Percentiles rank a stretch among this genome's conserved stretches.
phyloP scores from a whole-genome alignment of 2,329 filamentous ascomycete species.

The Sporothrix mexicana region DNA sequence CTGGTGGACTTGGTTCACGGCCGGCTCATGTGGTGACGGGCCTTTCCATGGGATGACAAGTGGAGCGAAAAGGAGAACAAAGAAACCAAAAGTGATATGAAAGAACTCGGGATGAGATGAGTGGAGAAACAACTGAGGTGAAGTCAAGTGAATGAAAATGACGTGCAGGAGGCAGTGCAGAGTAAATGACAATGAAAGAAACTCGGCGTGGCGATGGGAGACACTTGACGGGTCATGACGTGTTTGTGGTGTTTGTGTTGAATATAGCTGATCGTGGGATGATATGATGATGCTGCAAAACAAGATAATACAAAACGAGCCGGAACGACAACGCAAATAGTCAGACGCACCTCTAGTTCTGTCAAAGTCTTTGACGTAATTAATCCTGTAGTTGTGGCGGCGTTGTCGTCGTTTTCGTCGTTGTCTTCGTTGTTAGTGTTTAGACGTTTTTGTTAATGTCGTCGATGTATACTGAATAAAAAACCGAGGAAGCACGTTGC shows the following conservation, averaged over 20 bases:
- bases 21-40: slow-evolving; percentile 13
- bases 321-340: not conserved
- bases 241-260: not conserved
- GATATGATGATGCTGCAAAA: not conserved
- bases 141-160: not conserved
- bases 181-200: not conserved
- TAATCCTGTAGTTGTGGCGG: not conserved
- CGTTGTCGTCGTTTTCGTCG: not conserved
- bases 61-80: slow-evolving; percentile 15
- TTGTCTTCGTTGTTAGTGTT: not conserved
- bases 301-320: not conserved
- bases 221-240: not conserved
- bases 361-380: not conserved
- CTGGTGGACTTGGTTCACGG: not conserved
- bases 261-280: not conserved
- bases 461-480: not conserved
- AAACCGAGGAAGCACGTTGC: not conserved
- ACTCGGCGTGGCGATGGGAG: not conserved
- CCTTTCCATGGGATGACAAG: slow-evolving; percentile 14
- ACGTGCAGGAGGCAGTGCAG: not conserved
- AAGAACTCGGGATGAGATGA: slow-evolving; percentile 7
- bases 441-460: not conserved
- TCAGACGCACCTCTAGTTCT: not conserved
- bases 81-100: not conserved
- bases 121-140: not conserved